Evolutionary conservation across 176 grass and related monocot species (phyloP), one percentile per base, ranked within the genome.

Genomic region (Tillandsia leiboldiana): DNA sequence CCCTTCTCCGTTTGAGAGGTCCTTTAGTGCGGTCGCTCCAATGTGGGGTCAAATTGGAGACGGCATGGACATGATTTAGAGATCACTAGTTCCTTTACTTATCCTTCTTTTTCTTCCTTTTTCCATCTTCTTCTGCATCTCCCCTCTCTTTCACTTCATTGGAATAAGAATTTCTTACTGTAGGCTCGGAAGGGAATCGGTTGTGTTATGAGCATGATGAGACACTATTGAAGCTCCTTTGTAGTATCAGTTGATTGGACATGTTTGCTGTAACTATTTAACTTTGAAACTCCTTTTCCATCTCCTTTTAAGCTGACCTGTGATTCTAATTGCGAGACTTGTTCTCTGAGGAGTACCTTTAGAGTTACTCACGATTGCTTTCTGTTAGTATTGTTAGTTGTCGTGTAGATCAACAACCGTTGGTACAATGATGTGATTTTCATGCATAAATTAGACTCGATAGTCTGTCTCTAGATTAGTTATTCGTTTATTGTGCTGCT

Each of bases 51-150:
- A 90, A 80, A 69, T 84, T 74, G 94, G 94, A 77, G 94, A 99
- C 75, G 84, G 94, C 79, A 99, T 99, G 94, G 94, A 99, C 81
- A 91, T 99, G 94, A 90, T 89, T 77, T 97, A 88, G 79, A 80
- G 84, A 72, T 92, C 70, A 78, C 50, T 83, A 90, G 77, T 80
- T 77, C 75, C 77, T 70, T 81, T 76, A 42, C 33, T 42, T 42
- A 42, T 42, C 33, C 33, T 42, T 6, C 33, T 7, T 42, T 42
- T 42, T 42, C 33, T 7, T 42, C 33, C 33, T 83, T 67, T 72
- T 83, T 85, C 69, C 74, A 24, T 53, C 77, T 72, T 72, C 42
- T 29, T 68, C 74, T 81, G 59, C 50, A 74, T 68, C 75, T 22
- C 52, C 15, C 73, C 65, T 62, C 70, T 76, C 67, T 70, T 76